phyloP scores from a whole-genome alignment of 2,329 filamentous ascomycete genomes.

The Passalora sequoiae region DNA sequence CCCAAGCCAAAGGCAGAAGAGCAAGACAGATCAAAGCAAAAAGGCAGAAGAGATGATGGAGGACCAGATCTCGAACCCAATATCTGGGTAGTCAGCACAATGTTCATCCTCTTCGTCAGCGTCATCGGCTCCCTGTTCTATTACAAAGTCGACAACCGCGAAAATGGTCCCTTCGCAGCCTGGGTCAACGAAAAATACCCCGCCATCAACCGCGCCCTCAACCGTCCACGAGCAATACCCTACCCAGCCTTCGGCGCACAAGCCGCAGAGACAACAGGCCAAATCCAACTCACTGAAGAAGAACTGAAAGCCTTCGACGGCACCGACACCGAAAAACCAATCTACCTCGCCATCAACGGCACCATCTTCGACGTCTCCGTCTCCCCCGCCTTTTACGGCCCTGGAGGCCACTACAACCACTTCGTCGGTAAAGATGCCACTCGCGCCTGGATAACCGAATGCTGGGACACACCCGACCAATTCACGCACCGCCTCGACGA shows the following conservation, averaged over 20 bases:
- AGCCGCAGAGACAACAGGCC: conserved; percentile 13
- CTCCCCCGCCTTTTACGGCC: conserved; percentile 29
- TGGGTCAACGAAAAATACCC: conserved; percentile 21
- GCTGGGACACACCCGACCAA: conserved; percentile 29
- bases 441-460: conserved; percentile 31
- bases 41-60: background rate
- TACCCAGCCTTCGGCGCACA: conserved; percentile 13
- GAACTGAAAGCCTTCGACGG: conserved; percentile 26
- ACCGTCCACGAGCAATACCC: conserved; percentile 3
- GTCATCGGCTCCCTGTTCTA: conserved; percentile 15
- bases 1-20: conserved; percentile 4
- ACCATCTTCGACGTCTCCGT: conserved; percentile 32
- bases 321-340: conserved; percentile 23
- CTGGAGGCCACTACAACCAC: conserved; percentile 29
- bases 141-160: conserved; percentile 24
- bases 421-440: conserved; percentile 30
- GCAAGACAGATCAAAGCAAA: conserved; percentile 8
- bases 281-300: conserved; percentile 20
- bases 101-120: conserved; percentile 15
- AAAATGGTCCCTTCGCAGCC: conserved; percentile 16
- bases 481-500: conserved; percentile 26
- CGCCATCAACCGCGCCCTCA: conserved; percentile 16
- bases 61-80: conserved; percentile 21
- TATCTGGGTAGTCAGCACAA: conserved; percentile 15
- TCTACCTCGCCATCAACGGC: conserved; percentile 31